Conservation (phyloP, 1,139 yeast species). For the Saccharomycopsis hybrid region DNA sequence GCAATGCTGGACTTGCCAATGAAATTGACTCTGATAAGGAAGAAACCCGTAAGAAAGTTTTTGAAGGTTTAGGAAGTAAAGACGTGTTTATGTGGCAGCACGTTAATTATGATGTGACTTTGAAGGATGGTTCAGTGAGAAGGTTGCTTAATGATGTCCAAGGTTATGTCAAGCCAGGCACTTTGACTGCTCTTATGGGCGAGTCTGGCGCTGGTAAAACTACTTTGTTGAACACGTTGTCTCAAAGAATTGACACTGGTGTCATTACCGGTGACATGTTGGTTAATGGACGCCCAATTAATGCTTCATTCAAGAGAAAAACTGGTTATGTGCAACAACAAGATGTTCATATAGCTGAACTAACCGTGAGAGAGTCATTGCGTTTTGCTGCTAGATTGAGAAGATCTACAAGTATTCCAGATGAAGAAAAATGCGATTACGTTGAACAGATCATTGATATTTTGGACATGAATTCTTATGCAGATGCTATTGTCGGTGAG, state of each 20-base stretch:
- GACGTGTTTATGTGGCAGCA: constrained; percentile 38
- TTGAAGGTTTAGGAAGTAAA: constrained; percentile 25
- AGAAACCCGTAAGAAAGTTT: constrained; percentile 20
- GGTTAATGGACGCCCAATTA: constrained; percentile 43
- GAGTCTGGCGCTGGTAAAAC: constrained; percentile 74
- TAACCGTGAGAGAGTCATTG: constrained; percentile 45
- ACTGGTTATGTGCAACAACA: constrained; percentile 56
- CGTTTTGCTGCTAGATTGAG: constrained; percentile 44
- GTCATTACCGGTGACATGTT: constrained; percentile 49
- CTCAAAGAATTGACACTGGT: constrained; percentile 48
- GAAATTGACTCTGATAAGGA: constrained; percentile 6
- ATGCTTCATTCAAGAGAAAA: constrained; percentile 40
- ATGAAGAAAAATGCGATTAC: constrained; percentile 37
- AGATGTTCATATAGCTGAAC: constrained; percentile 44
- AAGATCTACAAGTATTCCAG: constrained; percentile 37
- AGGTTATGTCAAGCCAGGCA: constrained; percentile 54
- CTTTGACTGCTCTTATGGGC: constrained; percentile 60
- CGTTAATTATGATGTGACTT: constrained; percentile 34
- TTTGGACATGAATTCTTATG: constrained; percentile 41
- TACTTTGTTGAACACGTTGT: constrained; percentile 51
- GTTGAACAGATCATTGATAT: constrained; percentile 42
- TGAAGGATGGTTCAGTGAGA: constrained; percentile 30
- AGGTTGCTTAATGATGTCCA: constrained; percentile 43
- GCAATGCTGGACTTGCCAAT: constrained; percentile 1
- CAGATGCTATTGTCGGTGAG: constrained; percentile 45